A percentile compares a stretch with the other conserved stretches of the same genome.
phyloP scores from a whole-genome alignment of 805 yeast genomes.

The Candida fluviatilis region DNA sequence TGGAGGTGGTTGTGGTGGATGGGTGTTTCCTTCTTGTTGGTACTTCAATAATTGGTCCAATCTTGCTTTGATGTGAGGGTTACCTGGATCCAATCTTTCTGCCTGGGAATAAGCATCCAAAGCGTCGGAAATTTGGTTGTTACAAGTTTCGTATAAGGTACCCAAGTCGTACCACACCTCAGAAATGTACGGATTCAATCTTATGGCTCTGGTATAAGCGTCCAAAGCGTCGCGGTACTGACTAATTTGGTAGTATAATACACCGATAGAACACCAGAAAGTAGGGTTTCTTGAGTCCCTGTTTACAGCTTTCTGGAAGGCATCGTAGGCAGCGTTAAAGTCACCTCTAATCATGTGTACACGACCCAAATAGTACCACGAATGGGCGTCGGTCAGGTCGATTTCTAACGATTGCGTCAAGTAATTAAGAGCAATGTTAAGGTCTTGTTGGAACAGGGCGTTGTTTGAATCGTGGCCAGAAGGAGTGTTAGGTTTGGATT shows the following conservation, averaged over 20 bases:
- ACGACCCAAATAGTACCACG: constrained; percentile 96
- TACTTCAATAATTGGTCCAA: constrained; percentile 77
- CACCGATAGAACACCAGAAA: constrained; percentile 97
- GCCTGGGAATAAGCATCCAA: constrained; percentile 96
- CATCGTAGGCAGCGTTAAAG: constrained; percentile 94
- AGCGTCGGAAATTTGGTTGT: constrained; percentile 92
- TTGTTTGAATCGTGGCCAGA: constrained; percentile 31
- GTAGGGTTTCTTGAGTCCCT: constrained; percentile 96
- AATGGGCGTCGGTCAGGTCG: constrained; percentile 87
- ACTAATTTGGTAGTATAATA: constrained; percentile 89
- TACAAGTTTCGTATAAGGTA: constrained; percentile 94
- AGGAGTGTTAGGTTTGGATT: constrained; percentile 23
- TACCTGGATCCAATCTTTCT: constrained; percentile 89
- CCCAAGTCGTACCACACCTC: constrained; percentile 99
- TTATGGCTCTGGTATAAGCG: constrained; percentile 94
- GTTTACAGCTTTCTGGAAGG: constrained; percentile 97
- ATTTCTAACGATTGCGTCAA: constrained; percentile 84
- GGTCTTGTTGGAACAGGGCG: constrained; percentile 65
- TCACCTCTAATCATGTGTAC: constrained; percentile 96
- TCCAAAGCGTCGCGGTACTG: constrained; percentile 96
- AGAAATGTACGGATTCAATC: constrained; percentile 91
- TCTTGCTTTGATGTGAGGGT: constrained; percentile 91
- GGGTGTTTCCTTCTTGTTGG: constrained; percentile 64
- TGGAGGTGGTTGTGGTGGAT: constrained; percentile 68
- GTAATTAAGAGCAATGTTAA: constrained; percentile 77